Conservation (phyloP, 768 basidiomycete species). For the Lyophyllum decastes region DNA sequence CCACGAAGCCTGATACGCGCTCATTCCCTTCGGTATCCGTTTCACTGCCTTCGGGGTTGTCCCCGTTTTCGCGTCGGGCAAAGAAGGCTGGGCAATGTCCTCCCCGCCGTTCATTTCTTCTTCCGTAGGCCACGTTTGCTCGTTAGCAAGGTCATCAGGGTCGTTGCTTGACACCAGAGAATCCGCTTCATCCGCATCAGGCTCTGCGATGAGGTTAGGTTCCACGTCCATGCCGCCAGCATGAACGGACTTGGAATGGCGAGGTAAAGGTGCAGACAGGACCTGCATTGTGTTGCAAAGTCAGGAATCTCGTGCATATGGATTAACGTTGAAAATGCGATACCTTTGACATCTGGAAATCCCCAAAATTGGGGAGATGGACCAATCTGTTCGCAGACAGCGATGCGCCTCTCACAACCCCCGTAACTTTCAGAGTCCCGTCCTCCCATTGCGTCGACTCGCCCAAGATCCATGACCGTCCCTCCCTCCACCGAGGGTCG, state of each 20-base stretch:
- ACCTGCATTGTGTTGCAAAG: slow-evolving; percentile 49
- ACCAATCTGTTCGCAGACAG: slow-evolving; percentile 84
- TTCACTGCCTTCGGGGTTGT: slow-evolving; percentile 83
- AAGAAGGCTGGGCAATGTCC: slow-evolving; percentile 27
- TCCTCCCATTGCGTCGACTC: slow-evolving; percentile 61
- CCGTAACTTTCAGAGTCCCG: slow-evolving; percentile 73
- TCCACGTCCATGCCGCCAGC: slow-evolving; percentile 67
- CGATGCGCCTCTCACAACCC: slow-evolving; percentile 77
- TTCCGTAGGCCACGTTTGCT: slow-evolving; percentile 99
- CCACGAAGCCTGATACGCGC: slow-evolving; percentile 97
- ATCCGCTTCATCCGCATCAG: slow-evolving; percentile 67
- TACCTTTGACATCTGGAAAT: slow-evolving; percentile 84
- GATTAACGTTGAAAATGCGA: neutral
- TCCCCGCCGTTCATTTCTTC: slow-evolving; percentile 76
- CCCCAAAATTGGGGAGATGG: slow-evolving; percentile 86
- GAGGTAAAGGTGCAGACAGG: slow-evolving; percentile 56
- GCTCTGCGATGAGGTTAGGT: slow-evolving; percentile 63
- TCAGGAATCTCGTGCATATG: neutral
- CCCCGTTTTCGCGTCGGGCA: slow-evolving; percentile 68
- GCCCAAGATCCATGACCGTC: slow-evolving; percentile 74
- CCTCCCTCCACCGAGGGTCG: slow-evolving; percentile 82
- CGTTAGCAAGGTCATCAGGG: slow-evolving; percentile 87
- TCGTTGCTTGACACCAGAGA: slow-evolving; percentile 86
- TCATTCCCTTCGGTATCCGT: slow-evolving; percentile 91
- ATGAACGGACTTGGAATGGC: slow-evolving; percentile 34